phyloP scores from a whole-genome alignment of 257 asterid genomes.

The Nyctanthes arbortristis region DNA sequence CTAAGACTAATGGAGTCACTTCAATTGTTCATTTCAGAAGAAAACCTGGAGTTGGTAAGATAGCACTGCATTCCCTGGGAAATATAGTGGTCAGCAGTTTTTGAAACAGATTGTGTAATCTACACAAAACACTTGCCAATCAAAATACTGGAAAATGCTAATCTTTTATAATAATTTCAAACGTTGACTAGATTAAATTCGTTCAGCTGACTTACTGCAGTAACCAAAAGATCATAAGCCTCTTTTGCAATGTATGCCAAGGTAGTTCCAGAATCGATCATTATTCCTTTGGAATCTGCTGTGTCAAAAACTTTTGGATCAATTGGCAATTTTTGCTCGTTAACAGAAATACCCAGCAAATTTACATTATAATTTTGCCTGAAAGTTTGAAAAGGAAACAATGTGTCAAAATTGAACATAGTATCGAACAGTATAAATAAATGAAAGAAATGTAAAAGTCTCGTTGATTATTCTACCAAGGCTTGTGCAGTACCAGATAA shows the following conservation, averaged over 20 bases:
- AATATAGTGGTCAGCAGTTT: slow-evolving; percentile 52
- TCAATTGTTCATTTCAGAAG: neutral
- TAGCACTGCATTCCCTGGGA: slow-evolving; percentile 80
- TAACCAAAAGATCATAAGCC: slow-evolving; percentile 76
- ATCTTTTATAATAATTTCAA: neutral
- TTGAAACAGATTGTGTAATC: slow-evolving; percentile 66
- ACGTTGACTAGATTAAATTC: neutral
- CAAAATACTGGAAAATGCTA: neutral
- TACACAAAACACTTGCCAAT: slow-evolving; percentile 25
- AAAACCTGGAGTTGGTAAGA: slow-evolving; percentile 76
- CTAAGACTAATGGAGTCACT: slow-evolving; percentile 6
- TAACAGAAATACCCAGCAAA: slow-evolving; percentile 79
- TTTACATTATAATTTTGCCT: slow-evolving; percentile 95
- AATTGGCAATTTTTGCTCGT: slow-evolving; percentile 75
- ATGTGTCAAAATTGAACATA: slow-evolving; percentile 5
- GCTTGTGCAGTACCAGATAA: neutral
- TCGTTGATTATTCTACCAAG: neutral
- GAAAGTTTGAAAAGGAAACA: slow-evolving; percentile 24
- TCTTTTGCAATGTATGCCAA: slow-evolving; percentile 90
- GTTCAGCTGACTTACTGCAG: slow-evolving; percentile 55
- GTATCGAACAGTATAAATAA: neutral
- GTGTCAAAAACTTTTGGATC: slow-evolving; percentile 72
- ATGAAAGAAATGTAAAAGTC: neutral
- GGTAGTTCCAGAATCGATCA: slow-evolving; percentile 98
- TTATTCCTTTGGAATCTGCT: slow-evolving; percentile 71